phyloP scores from a whole-genome alignment of 1,284 basidiomycete species.

The Fomitopsis pinicola region DNA sequence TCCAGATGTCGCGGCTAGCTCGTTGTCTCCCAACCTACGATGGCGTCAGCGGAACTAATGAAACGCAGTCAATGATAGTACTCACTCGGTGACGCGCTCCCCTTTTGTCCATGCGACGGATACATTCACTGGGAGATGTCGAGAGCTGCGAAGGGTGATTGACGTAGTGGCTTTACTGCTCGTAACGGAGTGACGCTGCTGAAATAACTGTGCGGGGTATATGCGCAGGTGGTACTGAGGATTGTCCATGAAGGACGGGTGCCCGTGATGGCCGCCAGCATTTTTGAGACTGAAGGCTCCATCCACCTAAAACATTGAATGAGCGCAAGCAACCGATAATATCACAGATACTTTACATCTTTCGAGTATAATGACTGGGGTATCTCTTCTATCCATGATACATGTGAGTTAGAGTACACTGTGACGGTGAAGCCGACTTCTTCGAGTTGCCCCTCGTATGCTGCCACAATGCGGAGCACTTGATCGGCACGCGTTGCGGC shows the following conservation, averaged over 20 bases:
- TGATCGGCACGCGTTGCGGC: conserved; percentile 33
- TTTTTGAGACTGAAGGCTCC: conserved; percentile 67
- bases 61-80: background rate
- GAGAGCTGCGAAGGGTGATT: conserved; percentile 53
- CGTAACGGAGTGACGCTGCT: background rate
- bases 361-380: conserved; percentile 37
- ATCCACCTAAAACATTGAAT: conserved; percentile 41
- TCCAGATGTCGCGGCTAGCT: conserved; percentile 71
- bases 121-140: conserved; percentile 73
- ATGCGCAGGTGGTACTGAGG: conserved; percentile 81
- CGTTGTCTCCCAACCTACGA: conserved; percentile 55
- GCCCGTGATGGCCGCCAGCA: conserved; percentile 79
- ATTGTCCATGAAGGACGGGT: conserved; percentile 84
- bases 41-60: background rate
- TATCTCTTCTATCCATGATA: conserved; percentile 47
- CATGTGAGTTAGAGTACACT: conserved; percentile 43
- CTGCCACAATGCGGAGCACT: conserved; percentile 50
- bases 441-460: conserved; percentile 58
- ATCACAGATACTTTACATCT: conserved; percentile 29
- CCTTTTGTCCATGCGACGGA: conserved; percentile 75
- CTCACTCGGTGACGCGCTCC: conserved; percentile 71
- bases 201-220: conserved; percentile 23
- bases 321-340: background rate
- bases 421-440: conserved; percentile 64
- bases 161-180: conserved; percentile 40